A percentile compares a stretch with the other conserved stretches of the same genome.
Evolutionary conservation across 2,329 filamentous ascomycete species (phyloP).

Genomic region (Dichotomopilus funicola): DNA sequence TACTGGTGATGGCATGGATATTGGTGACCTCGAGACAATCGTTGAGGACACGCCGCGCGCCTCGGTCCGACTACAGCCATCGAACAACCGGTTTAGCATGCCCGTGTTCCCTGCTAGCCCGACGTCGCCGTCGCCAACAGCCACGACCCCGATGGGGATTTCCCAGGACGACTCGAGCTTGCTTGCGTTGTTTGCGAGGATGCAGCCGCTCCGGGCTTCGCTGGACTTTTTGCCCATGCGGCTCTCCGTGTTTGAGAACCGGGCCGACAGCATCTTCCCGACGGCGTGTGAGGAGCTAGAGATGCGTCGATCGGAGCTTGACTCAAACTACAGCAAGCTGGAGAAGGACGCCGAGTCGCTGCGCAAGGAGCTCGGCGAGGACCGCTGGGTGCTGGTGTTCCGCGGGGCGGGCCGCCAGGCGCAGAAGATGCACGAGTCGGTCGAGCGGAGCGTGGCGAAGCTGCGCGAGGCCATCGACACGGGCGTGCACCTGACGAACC

Average conservation of each 20-base stretch:
- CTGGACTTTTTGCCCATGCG: slow-evolving; percentile 95
- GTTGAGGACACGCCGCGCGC: slow-evolving; percentile 73
- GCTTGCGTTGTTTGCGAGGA: slow-evolving; percentile 83
- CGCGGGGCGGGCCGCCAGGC: slow-evolving; percentile 86
- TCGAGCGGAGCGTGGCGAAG: slow-evolving; percentile 79
- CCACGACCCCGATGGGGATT: slow-evolving; percentile 37
- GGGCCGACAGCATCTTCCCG: slow-evolving; percentile 74
- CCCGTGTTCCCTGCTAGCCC: slow-evolving; percentile 58
- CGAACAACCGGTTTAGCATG: slow-evolving; percentile 62
- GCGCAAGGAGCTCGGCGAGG: slow-evolving; percentile 84
- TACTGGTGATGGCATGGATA: slow-evolving; percentile 63
- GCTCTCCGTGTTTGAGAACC: slow-evolving; percentile 73
- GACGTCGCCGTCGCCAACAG: slow-evolving; percentile 45
- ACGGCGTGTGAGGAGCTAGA: slow-evolving; percentile 87
- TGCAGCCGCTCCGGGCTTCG: slow-evolving; percentile 89
- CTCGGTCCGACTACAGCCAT: slow-evolving; percentile 42
- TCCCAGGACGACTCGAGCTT: slow-evolving; percentile 81
- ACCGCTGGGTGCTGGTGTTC: slow-evolving; percentile 94
- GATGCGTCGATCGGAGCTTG: slow-evolving; percentile 64
- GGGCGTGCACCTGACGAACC: slow-evolving; percentile 66
- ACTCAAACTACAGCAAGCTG: slow-evolving; percentile 80
- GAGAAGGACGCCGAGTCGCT: slow-evolving; percentile 86
- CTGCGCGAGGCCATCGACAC: slow-evolving; percentile 73
- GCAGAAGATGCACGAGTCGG: slow-evolving; percentile 93
- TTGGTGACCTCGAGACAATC: slow-evolving; percentile 86